Base-by-base conservation (phyloP, 345 rosid species). In the Melaleuca quinquenervia region DNA sequence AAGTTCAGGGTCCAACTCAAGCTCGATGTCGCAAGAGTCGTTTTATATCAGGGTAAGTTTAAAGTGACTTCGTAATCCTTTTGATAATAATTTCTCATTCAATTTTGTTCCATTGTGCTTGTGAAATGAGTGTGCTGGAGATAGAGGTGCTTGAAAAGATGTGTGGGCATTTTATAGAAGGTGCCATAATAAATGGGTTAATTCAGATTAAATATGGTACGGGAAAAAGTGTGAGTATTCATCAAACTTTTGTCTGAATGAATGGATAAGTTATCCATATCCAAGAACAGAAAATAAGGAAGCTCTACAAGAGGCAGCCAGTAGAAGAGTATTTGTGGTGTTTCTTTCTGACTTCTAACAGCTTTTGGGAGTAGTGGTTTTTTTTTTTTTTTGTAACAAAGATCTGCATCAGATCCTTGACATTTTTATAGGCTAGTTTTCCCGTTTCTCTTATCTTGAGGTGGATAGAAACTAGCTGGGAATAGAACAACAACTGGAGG, bases 21-120 rank as follows among this genome's bases (percentile, higher is more conserved):
- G 98, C 98, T 84, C 97, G 98, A 84, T 92, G 97, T 52, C 98
- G 99, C 83, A 96, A 97, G 93, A 91, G 94, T 84, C 96, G 99
- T 87, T 97, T 97, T 89, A 96, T 97, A 91, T 93, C 99, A 50
- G 98, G 99, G 99, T 97, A 93, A 90, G 88, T 60, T 55, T 84
- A 85, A 50, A 49, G 76, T 62, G 74, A 52, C 52, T 62, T 18
- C 6, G 36, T 55, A 9, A 52, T 88, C 82, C 50, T 58, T 82
- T 82, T 14, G 12, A 44, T 56, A 32, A 54, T 60, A 18, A 24
- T 45, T 80, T 60, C 22, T 54, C 74, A 55, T 16, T 24, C 51
- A n/a, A 45, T 27, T 82, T 70, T 70, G 78, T 70, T 18, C 48
- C 26, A 11, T 70, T 70, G 48, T 70, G 22, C 48, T 32, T 70